Evolutionary conservation across 78 protist species (phyloP), one percentile per base, ranked within the genome.

Genomic region (Diacronema lutheri): DNA sequence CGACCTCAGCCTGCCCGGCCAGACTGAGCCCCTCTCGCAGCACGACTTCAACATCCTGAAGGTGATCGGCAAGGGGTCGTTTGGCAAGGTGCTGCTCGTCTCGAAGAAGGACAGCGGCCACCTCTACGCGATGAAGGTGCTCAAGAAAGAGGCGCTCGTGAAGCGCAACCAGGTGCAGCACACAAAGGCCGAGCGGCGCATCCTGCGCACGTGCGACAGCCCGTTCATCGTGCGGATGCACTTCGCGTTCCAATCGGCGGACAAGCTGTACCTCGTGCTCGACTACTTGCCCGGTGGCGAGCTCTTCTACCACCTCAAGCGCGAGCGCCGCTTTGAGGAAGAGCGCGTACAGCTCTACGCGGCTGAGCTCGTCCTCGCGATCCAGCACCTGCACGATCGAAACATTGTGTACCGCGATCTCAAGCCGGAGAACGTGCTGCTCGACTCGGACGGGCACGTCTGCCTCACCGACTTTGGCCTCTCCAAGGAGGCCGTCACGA

Each of bases 401-500:
- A 91, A 92, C 79, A 88, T 94, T 19, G 10, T 93, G 16, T 92
- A 92, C 74, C 92, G 93, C 25, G 99, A 96, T 62, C 86, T 97
- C 81, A 97, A 96, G 83, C 99, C 99, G 38, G 99, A 98, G 87
- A 98, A 97, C 81, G 83, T 98, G 66, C 91, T 98, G 19, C 84
- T 98, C 77, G 98, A 94, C 68, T 37, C 60, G 14, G 92, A 92
- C 35, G 89, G 83, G 56, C 76, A 68, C 76, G 21, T 68, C 21
- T 61, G 66, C 66, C 37, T 98, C 61, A 97, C 99, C 5, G 99
- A 98, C 83, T 98, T 97, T 68, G 99, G 99, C 23, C 93, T 98
- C 12, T 88, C 96, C 25, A 98, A 98, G 85, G 93, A 77, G 23
- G 20, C 85, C 29, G 87, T 91, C 71, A 86, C 57, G 44, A 88